A percentile compares a stretch with the other conserved stretches of the same genome.
Evolutionary conservation across 345 rosid species (phyloP).

Genomic region (Draba incana): DNA sequence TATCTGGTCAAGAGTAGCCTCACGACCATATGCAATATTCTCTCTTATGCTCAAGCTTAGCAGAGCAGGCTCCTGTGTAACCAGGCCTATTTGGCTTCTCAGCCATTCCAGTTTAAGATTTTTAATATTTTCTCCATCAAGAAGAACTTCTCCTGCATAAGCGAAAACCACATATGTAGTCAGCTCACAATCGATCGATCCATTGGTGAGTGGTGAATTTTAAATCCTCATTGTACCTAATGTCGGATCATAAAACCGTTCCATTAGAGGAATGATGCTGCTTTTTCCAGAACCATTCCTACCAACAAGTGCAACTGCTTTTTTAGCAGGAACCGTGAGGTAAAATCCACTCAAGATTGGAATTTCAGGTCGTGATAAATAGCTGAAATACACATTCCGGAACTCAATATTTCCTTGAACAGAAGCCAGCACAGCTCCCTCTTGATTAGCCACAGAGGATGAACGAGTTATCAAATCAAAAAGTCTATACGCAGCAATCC

Average conservation of each 20-base stretch:
- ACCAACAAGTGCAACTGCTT: constrained; percentile 97
- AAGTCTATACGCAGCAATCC: constrained; percentile 97
- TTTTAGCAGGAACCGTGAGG: constrained; percentile 97
- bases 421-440: constrained; percentile 58
- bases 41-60: constrained; percentile 86
- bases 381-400: constrained; percentile 97
- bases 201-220: constrained; percentile 20
- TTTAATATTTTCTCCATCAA: constrained; percentile 96
- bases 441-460: constrained; percentile 73
- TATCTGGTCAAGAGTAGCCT: constrained; percentile 78
- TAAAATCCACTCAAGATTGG: constrained; percentile 98
- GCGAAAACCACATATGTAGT: constrained; percentile 27
- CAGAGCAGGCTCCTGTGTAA: constrained; percentile 97
- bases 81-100: constrained; percentile 95
- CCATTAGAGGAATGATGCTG: constrained; percentile 99
- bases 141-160: constrained; percentile 94
- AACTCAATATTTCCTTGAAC: constrained; percentile 97
- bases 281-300: constrained; percentile 99
- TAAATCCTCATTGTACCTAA: constrained; percentile 60
- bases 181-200: constrained; percentile 31
- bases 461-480: constrained; percentile 98
- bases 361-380: constrained; percentile 97
- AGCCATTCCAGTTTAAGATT: constrained; percentile 89
- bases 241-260: constrained; percentile 99
- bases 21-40: constrained; percentile 88